Conservation (phyloP, 2,329 filamentous ascomycete species). For the Clarireedia hainanense region DNA sequence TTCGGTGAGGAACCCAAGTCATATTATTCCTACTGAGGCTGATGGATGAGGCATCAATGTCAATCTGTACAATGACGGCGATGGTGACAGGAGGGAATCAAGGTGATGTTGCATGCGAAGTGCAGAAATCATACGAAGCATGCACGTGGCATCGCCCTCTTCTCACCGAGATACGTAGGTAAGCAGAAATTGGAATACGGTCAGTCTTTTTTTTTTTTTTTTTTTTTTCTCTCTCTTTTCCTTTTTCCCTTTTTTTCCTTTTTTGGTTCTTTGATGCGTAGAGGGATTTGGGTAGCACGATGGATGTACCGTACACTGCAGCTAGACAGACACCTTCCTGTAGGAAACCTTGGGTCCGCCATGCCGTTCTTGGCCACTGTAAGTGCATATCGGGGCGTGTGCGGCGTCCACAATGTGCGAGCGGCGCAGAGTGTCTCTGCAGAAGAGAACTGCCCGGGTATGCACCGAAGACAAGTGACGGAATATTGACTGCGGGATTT, state of each 20-base stretch:
- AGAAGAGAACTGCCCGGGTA: background rate
- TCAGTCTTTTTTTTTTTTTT: no score
- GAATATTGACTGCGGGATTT: background rate
- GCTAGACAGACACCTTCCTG: no score
- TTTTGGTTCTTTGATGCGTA: no score
- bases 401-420: background rate
- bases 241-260: no score
- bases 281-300: no score
- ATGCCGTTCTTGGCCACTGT: background rate
- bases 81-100: background rate
- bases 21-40: background rate
- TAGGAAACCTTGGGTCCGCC: background rate
- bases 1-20: background rate
- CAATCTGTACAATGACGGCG: background rate
- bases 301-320: no score
- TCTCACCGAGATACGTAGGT: slow-evolving; percentile 3
- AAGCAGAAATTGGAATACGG: background rate
- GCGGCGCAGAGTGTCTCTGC: background rate
- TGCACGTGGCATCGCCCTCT: slow-evolving; percentile 1
- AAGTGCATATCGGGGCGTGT: background rate
- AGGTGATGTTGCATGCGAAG: slow-evolving; percentile 1
- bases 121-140: slow-evolving; percentile 3
- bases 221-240: no score
- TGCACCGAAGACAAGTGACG: background rate
- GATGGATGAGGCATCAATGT: background rate